Percentiles rank a stretch among this genome's conserved stretches.
phyloP scores from a whole-genome alignment of 192 early-diverging fungal species.

The Backusella psychrophila region DNA sequence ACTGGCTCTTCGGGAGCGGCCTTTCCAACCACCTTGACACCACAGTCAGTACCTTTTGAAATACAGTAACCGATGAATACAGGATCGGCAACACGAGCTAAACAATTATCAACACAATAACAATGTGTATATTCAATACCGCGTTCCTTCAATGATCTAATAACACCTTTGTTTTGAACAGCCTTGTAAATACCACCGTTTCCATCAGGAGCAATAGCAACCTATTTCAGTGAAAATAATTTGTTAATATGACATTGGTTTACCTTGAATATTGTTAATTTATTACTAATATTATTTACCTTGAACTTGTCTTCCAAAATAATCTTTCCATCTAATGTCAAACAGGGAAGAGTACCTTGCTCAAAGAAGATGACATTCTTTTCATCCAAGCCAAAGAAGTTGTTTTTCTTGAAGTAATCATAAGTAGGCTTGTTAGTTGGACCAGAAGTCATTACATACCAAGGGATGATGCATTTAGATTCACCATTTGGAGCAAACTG shows the following conservation, averaged over 20 bases:
- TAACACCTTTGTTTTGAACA: slow-evolving; percentile 75
- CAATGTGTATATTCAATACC: slow-evolving; percentile 90
- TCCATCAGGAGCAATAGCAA: slow-evolving; percentile 84
- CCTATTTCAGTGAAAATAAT: slow-evolving; percentile 22
- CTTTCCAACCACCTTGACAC: slow-evolving; percentile 94
- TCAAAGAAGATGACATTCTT: slow-evolving; percentile 94
- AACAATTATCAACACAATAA: slow-evolving; percentile 97
- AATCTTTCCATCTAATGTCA: slow-evolving; percentile 88
- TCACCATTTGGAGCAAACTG: slow-evolving; percentile 9
- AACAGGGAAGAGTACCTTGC: slow-evolving; percentile 92
- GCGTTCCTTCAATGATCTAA: slow-evolving; percentile 75
- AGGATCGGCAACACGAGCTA: slow-evolving; percentile 96
- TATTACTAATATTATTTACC: slow-evolving; percentile 10
- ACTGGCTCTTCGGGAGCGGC: slow-evolving; percentile 82
- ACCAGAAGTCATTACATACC: slow-evolving; percentile 98
- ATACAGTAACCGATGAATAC: slow-evolving; percentile 94
- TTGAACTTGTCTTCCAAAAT: slow-evolving; percentile 77
- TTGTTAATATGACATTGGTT: background rate
- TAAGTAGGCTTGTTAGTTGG: slow-evolving; percentile 84
- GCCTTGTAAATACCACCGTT: slow-evolving; percentile 91
- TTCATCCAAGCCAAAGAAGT: slow-evolving; percentile 83
- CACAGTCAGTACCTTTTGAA: slow-evolving; percentile 86
- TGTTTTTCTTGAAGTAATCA: slow-evolving; percentile 71
- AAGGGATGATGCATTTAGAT: slow-evolving; percentile 67
- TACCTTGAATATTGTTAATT: background rate